Base-by-base conservation (phyloP, 1,139 yeast species). In the Zygosaccharomyces sapae region DNA sequence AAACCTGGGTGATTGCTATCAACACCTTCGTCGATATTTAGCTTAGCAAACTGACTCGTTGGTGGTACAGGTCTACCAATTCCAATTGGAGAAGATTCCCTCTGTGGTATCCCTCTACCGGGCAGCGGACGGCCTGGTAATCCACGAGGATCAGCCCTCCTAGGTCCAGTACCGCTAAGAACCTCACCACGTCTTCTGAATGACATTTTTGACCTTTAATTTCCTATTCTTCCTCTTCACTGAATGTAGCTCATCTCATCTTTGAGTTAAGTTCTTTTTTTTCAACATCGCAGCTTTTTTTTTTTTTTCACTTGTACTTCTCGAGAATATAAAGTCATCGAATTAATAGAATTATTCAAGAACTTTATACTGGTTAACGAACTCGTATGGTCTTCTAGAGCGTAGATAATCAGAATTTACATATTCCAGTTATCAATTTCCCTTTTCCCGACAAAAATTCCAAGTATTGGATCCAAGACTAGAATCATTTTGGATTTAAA, bases 121-220 rank as follows among this genome's bases (percentile, higher is more conserved):
- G 33, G 13, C 13, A 18, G 12, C 7, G 27, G 10, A 24, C 34
- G 34, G 3, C 41, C 33, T 22, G 31, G 13, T 16, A 38, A 24
- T 16, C 19, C 20, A 25, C 41, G 18, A 8, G 34, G 6, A 12
- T 12, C 46, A 5, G 44, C 42, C 35, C 48, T 38, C 16, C 45
- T 33, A 27, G 38, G 19, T 13, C 20, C 46, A 10, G 58, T 51
- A 6, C 56, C 56, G n/a, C 60, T 59, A 30, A 63, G 42, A 9
- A 81, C 75, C 44, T 83, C 89, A 40, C 85, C 76, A 72, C 89
- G 75, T 62, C 77, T 82, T 62, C 88, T 76, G 57, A 83, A 83
- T 3, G 89, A 82, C 89, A 83, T 83, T 7, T 12, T 12, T 12
- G n/a, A 16, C 24, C n/a, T 9, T 8, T 24, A 8, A n/a, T 4